Evolutionary conservation across 306 rosid genomes (phyloP).

Genomic region (Dalbergia oliveri): DNA sequence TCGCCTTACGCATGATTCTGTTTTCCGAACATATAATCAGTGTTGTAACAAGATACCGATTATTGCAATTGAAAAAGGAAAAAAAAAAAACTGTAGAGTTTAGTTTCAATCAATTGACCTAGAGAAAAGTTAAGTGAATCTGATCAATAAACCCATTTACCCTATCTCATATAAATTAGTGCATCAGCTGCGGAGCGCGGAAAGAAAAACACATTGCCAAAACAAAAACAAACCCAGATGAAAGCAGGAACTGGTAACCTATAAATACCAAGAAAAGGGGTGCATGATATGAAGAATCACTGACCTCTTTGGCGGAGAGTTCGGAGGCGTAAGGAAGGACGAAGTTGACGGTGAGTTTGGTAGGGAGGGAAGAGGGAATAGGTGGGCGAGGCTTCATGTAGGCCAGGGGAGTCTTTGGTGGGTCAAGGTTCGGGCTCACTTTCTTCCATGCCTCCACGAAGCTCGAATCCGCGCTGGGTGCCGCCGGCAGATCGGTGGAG

Average conservation of each 20-base stretch:
- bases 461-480: slow-evolving; percentile 42
- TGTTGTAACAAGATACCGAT: neutral
- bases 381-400: slow-evolving; percentile 84
- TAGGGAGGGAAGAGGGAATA: slow-evolving; percentile 70
- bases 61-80: neutral
- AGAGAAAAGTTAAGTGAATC: too few species aligned
- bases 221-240: neutral
- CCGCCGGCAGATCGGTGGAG: slow-evolving; percentile 69
- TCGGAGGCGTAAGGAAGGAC: slow-evolving; percentile 92
- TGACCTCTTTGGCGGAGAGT: slow-evolving; percentile 85
- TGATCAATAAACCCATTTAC: neutral
- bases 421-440: slow-evolving; percentile 67
- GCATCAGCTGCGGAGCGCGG: neutral
- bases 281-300: neutral
- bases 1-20: neutral
- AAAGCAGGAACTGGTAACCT: too few species aligned
- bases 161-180: neutral
- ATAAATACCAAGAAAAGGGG: too few species aligned
- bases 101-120: neutral
- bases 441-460: slow-evolving; percentile 84
- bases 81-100: too few species aligned
- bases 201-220: neutral
- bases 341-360: slow-evolving; percentile 92
- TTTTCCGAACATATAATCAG: neutral
- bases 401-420: slow-evolving; percentile 79